Evolutionary conservation across 495 filamentous ascomycete genomes (phyloP).

Genomic region (Aspergillus cavernicola): DNA sequence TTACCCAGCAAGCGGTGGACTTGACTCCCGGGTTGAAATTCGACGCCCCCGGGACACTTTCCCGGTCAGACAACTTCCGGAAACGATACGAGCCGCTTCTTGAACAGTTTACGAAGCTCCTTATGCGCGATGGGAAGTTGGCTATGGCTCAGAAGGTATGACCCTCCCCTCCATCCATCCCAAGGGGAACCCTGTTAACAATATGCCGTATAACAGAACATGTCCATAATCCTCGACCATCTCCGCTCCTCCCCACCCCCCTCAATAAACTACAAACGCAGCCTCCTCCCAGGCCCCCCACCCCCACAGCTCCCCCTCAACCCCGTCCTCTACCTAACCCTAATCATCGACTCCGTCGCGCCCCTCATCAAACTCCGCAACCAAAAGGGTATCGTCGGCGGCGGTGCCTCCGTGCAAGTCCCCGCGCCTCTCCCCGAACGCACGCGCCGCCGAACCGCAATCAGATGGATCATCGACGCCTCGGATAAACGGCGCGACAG

Average conservation of each 20-base stretch:
- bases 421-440: slow-evolving; percentile 70
- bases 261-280: slow-evolving; percentile 58
- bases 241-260: slow-evolving; percentile 83
- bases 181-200: no score
- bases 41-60: slow-evolving; percentile 62
- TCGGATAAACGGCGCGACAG: slow-evolving; percentile 66
- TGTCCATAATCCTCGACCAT: slow-evolving; percentile 77
- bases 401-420: slow-evolving; percentile 77
- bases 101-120: slow-evolving; percentile 77
- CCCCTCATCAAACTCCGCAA: slow-evolving; percentile 75
- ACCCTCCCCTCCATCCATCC: no score
- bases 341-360: slow-evolving; percentile 95
- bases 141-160: slow-evolving; percentile 76
- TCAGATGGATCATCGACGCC: slow-evolving; percentile 83
- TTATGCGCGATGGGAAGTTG: slow-evolving; percentile 89
- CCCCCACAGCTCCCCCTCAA: slow-evolving; percentile 70
- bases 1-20: slow-evolving; percentile 29
- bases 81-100: slow-evolving; percentile 79
- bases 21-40: slow-evolving; percentile 65
- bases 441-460: slow-evolving; percentile 72
- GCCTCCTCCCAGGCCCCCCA: slow-evolving; percentile 70
- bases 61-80: slow-evolving; percentile 59
- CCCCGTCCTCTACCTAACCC: slow-evolving; percentile 71
- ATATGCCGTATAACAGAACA: slow-evolving; percentile 66
- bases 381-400: slow-evolving; percentile 76